Base-by-base conservation (phyloP, 1,284 basidiomycete genomes). In the Wolfiporia cocos region DNA sequence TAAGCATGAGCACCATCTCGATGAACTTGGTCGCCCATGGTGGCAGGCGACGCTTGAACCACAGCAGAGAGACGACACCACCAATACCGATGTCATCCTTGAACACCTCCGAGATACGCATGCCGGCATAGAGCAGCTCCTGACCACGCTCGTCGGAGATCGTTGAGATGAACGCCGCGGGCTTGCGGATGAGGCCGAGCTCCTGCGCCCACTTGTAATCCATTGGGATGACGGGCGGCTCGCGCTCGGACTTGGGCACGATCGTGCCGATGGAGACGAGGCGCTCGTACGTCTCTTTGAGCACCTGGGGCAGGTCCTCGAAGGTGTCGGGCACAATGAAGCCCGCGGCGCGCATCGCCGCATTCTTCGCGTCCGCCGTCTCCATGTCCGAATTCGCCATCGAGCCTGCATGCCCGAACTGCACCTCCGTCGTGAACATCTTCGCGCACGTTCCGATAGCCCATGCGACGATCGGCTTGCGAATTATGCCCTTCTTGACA, bases 171-270 rank as follows among this genome's bases (percentile, higher is more conserved):
- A 99, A 99, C 11, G 95, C 93, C 34, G 95, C 94, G 31, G 95
- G 95, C 74, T 98, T 98, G 62, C 95, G 87, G 66, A 99, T 94
- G 65, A 98, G 85, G 46, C 95, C 95, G 46, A 98, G 86, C 72
- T 98, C 95, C 74, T 91, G 86, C 34, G 95, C 95, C 95, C 95
- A 98, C 76, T 98, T 96, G 86, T 98, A 99, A 74, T 99, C 95
- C 91, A 98, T 95, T 21, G 95, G 95, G 64, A 98, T 98, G 51
- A 90, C 83, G 18, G 95, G 95, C 23, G 94, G 92, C 31, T 93
- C 88, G 45, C 84, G 74, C 73, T 98, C 95, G 39, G 71, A 55
- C 71, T 82, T 74, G 53, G 84, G 86, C 37, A 71, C 66, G 64
- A 98, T 82, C 34, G 69, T 59, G 40, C 93, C 92, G 35, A 63